Conservation (phyloP, 768 basidiomycete species). For the Russula virescens region DNA sequence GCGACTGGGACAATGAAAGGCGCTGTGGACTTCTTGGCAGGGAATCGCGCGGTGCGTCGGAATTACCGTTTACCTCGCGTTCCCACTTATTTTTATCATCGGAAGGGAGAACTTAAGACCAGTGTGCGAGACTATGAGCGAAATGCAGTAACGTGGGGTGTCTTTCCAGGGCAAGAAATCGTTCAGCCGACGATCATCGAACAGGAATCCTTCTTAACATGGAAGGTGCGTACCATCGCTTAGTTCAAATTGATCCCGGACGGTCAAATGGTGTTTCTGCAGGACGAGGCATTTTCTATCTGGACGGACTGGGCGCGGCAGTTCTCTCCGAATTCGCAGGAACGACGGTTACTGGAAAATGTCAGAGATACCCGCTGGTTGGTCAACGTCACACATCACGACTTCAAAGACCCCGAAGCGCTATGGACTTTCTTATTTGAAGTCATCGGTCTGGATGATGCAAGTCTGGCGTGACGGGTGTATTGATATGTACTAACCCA, state of each 20-base stretch:
- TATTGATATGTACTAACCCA: neutral
- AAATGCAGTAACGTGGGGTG: constrained; percentile 98
- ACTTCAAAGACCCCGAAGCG: constrained; percentile 72
- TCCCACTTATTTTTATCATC: neutral
- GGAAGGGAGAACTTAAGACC: constrained; percentile 68
- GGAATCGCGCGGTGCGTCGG: constrained; percentile 57
- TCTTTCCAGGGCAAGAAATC: constrained; percentile 95
- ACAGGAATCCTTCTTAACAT: constrained; percentile 86
- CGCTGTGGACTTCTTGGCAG: constrained; percentile 84
- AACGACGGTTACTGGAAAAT: constrained; percentile 64
- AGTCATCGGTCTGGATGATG: constrained; percentile 16
- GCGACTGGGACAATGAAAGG: constrained; percentile 52
- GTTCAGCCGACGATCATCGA: constrained; percentile 96
- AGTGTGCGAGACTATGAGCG: constrained; percentile 75
- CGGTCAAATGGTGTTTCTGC: neutral
- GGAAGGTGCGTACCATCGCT: constrained; percentile 65
- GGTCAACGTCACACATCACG: constrained; percentile 88
- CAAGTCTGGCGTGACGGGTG: neutral
- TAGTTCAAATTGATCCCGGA: neutral
- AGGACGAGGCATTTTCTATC: constrained; percentile 96
- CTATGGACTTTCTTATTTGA: constrained; percentile 82
- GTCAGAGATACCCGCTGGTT: constrained; percentile 79
- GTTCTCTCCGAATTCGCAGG: constrained; percentile 69
- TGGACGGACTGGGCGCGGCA: constrained; percentile 94
- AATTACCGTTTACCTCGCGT: neutral